A percentile compares a stretch with the other conserved stretches of the same genome.
phyloP scores from a whole-genome alignment of 1,284 basidiomycete species.

The Cryptococcus floricola region DNA sequence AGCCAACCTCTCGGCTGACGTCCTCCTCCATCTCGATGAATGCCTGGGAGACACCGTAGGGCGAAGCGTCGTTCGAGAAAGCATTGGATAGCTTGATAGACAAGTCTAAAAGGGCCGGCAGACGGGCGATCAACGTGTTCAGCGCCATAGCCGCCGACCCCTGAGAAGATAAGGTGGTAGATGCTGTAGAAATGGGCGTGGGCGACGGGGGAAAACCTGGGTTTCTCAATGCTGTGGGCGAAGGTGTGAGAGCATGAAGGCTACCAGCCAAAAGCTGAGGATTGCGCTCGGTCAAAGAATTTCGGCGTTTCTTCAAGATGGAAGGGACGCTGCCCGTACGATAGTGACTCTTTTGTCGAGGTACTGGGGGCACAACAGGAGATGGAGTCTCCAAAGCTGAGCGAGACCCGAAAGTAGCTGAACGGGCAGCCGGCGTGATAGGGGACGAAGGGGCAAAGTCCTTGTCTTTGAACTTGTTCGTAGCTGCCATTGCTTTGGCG shows the following conservation, averaged over 20 bases:
- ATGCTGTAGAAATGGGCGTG: neutral
- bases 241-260: neutral
- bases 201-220: neutral
- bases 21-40: constrained; percentile 26
- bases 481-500: neutral
- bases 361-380: neutral
- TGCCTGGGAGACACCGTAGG: constrained; percentile 23
- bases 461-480: constrained; percentile 1
- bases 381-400: neutral
- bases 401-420: neutral
- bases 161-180: neutral
- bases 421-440: neutral
- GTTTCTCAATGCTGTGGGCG: neutral
- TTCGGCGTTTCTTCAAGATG: neutral
- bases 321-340: neutral
- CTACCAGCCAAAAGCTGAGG: neutral
- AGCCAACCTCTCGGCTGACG: constrained; percentile 17
- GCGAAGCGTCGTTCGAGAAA: constrained; percentile 32
- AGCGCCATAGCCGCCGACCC: neutral
- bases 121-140: neutral
- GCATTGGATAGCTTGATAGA: constrained; percentile 26
- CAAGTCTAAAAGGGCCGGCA: neutral
- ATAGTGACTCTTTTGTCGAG: neutral
- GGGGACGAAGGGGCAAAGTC: neutral
- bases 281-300: neutral